Evolutionary conservation across 805 yeast species (phyloP).

Genomic region (Brettanomyces naardenensis): DNA sequence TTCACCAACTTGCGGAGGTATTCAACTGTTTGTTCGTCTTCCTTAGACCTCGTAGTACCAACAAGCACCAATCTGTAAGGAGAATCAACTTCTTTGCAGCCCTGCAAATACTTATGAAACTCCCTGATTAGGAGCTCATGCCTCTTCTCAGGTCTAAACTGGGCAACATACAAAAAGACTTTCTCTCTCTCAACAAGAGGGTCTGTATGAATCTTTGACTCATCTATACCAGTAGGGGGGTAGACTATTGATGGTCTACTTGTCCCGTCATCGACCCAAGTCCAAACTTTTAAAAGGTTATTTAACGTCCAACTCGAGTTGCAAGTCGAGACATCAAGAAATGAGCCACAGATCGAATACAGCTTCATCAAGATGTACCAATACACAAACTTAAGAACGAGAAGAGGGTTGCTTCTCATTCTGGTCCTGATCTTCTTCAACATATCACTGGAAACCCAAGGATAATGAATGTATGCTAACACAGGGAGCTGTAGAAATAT

Average conservation of each 20-base stretch:
- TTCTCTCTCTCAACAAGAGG: conserved; percentile 24
- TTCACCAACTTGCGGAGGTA: conserved; percentile 36
- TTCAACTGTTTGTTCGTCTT: conserved; percentile 55
- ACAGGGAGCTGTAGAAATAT: conserved; percentile 62
- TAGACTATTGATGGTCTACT: conserved; percentile 45
- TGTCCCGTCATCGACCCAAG: conserved; percentile 25
- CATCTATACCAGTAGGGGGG: conserved; percentile 85
- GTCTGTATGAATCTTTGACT: conserved; percentile 16
- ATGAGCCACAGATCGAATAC: conserved; percentile 62
- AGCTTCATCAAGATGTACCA: conserved; percentile 62
- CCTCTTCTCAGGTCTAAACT: conserved; percentile 92
- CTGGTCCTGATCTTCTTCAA: conserved; percentile 42
- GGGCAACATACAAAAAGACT: conserved; percentile 65
- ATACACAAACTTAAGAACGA: conserved; percentile 42
- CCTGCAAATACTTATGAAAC: conserved; percentile 41
- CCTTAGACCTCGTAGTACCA: conserved; percentile 74
- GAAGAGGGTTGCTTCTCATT: conserved; percentile 4
- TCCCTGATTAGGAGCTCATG: conserved; percentile 64
- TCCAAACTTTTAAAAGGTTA: conserved; percentile 67
- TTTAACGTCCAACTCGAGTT: conserved; percentile 90
- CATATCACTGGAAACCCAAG: conserved; percentile 87
- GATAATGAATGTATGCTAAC: conserved; percentile 88
- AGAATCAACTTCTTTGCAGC: neutral
- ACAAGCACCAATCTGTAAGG: conserved; percentile 61
- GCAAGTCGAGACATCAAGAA: conserved; percentile 56